Conservation (phyloP, 2,329 filamentous ascomycete species). For the Sarocladium oryzae region DNA sequence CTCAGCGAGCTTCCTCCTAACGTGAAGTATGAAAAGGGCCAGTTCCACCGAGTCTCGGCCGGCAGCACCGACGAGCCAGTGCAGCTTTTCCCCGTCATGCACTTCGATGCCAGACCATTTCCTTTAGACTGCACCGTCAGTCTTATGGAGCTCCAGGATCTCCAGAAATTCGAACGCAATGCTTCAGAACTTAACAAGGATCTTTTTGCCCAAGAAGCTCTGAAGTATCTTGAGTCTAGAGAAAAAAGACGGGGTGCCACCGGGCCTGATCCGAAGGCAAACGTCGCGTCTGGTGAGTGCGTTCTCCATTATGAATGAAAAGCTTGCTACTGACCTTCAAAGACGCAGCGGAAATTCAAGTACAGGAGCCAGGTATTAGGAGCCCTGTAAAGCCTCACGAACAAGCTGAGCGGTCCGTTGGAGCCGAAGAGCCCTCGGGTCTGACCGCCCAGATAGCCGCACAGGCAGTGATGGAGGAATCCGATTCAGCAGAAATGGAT, state of each 20-base stretch:
- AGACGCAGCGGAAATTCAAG: neutral
- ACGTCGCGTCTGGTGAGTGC: neutral
- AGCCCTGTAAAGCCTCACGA: too few species aligned
- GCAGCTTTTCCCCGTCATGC: neutral
- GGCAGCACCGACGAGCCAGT: neutral
- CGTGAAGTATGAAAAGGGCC: neutral
- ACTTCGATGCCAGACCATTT: neutral
- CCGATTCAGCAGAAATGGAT: too few species aligned
- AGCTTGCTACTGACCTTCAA: neutral
- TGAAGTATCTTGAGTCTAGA: neutral
- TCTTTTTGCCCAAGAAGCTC: neutral
- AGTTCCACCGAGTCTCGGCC: neutral
- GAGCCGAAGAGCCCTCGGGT: too few species aligned
- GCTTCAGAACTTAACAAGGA: neutral
- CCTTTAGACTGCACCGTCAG: neutral
- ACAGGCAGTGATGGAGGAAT: too few species aligned
- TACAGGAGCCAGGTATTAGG: too few species aligned
- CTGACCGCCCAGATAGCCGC: too few species aligned
- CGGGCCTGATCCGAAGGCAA: neutral
- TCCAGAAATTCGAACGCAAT: neutral
- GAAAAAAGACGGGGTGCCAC: neutral
- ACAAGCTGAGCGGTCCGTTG: too few species aligned
- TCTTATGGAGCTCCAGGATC: neutral
- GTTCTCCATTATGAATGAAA: neutral
- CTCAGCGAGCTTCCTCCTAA: neutral